Evolutionary conservation across 2,329 filamentous ascomycete genomes (phyloP), one percentile per base, ranked within the genome.

Genomic region (Dryadomyces sulphureus): DNA sequence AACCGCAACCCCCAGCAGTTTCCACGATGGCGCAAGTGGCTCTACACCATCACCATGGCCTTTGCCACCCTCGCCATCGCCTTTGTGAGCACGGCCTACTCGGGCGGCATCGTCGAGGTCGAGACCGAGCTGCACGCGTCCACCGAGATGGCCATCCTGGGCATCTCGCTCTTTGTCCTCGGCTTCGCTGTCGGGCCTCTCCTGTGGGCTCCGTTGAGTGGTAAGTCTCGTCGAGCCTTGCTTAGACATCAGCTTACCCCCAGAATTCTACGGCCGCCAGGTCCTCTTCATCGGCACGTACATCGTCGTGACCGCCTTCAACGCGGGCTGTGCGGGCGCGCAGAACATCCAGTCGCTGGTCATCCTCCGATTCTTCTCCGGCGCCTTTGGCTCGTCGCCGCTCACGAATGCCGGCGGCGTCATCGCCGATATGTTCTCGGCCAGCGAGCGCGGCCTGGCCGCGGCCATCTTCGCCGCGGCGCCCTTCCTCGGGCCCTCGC

Each of bases 21-120:
- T 54, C 62, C 69, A 9, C 49, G 56, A 2, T 46, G 56, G 24
- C 73, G 71, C 60, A 85, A 85, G 63, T 87, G 82, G 81, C 57
- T 59, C 25, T 74, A 81, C 51, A 81, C 79, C 2, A 56, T 73
- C 45, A 58, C 81, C 36, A 74, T 81, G 47, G 79, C 81, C 12
- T 54, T 81, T 24, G 75, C 81, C 14, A 82, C 80, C 1, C 68
- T 88, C 38, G 79, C 72, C 24, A 79, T 86, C 25, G 68, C 83
- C 3, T 81, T 88, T 54, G 75, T 77, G 45, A 83, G 79, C 17
- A 81, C 77, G 1, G 81, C 81, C 27, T 84, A 77, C 59, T 75
- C 73, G 4, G 75, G 76, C 12, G 75, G 75, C 41, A 58, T 78
- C 14, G 47, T 53, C 8, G 63, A 75, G 42, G 67, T 85, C 45